Conservation (phyloP, 106 monocot species). For the Gastrodia elata region DNA sequence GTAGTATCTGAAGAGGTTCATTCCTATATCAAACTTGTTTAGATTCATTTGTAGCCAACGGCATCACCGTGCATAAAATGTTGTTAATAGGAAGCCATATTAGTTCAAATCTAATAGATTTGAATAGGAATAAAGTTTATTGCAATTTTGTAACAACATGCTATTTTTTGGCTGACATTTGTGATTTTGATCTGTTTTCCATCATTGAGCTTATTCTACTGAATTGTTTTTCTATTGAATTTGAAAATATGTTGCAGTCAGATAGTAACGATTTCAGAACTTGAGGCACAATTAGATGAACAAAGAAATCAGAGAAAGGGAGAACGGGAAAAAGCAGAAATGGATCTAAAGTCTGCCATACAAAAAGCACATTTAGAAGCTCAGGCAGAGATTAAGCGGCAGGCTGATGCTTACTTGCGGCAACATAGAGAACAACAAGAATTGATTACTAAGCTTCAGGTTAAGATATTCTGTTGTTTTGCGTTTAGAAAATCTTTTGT, state of each 20-base stretch:
- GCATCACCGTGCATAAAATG: not conserved
- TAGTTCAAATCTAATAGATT: not conserved
- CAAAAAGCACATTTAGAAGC: constrained; percentile 68
- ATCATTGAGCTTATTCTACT: not conserved
- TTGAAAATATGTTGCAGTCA: constrained; percentile 43
- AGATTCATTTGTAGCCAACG: not conserved
- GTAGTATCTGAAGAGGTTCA: not conserved
- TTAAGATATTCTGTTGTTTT: constrained; percentile 6
- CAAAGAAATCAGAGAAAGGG: constrained; percentile 78
- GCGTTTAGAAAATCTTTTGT: not conserved
- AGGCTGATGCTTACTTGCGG: constrained; percentile 41
- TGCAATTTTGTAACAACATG: no score
- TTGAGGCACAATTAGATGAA: constrained; percentile 74
- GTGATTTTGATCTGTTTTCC: not conserved
- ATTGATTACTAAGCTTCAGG: constrained; percentile 82
- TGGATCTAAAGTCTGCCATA: constrained; percentile 70
- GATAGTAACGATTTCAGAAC: constrained; percentile 67
- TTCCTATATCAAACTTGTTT: not conserved
- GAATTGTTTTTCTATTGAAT: constrained; percentile 7
- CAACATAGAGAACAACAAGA: constrained; percentile 82
- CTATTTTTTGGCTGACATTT: no score
- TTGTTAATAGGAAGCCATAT: not conserved
- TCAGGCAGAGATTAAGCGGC: constrained; percentile 81
- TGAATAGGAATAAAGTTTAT: not conserved
- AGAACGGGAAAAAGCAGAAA: constrained; percentile 76